Percentiles rank a stretch among this genome's conserved stretches.
Conservation (phyloP, 495 filamentous ascomycete species). For the Aspergillus conjunctus region DNA sequence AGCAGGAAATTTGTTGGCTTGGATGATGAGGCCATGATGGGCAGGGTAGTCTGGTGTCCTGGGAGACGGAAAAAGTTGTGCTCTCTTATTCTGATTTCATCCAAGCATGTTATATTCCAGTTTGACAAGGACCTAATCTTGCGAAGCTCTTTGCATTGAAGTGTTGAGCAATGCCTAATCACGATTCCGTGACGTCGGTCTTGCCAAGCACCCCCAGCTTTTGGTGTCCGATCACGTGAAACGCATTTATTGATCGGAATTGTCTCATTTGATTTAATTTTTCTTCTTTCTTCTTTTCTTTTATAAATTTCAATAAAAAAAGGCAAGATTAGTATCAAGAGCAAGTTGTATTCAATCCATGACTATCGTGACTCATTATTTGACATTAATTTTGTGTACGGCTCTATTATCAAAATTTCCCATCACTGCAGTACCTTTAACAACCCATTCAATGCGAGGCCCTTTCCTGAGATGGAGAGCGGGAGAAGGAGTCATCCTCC, state of each 20-base stretch:
- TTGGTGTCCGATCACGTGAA: constrained; percentile 24
- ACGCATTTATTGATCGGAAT: neutral
- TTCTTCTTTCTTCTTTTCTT: neutral
- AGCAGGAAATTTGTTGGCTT: constrained; percentile 72
- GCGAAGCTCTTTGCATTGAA: neutral
- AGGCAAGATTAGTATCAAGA: no score
- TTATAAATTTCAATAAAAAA: neutral
- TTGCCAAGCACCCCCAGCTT: constrained; percentile 21
- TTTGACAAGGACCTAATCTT: neutral
- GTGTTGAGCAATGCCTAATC: constrained; percentile 7
- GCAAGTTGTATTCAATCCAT: neutral
- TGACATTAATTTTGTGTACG: neutral
- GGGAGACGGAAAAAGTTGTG: neutral
- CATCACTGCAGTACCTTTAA: no score
- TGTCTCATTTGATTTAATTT: neutral
- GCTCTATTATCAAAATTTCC: neutral
- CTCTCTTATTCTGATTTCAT: neutral
- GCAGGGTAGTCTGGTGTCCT: constrained; percentile 5
- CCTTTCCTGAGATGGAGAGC: neutral
- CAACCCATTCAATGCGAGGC: no score
- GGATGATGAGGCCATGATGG: constrained; percentile 78
- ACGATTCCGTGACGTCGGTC: constrained; percentile 30
- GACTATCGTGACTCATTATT: neutral
- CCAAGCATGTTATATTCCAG: neutral
- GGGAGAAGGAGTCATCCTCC: neutral